Conservation (phyloP, 306 rosid genomes). For the Corylus avellana region DNA sequence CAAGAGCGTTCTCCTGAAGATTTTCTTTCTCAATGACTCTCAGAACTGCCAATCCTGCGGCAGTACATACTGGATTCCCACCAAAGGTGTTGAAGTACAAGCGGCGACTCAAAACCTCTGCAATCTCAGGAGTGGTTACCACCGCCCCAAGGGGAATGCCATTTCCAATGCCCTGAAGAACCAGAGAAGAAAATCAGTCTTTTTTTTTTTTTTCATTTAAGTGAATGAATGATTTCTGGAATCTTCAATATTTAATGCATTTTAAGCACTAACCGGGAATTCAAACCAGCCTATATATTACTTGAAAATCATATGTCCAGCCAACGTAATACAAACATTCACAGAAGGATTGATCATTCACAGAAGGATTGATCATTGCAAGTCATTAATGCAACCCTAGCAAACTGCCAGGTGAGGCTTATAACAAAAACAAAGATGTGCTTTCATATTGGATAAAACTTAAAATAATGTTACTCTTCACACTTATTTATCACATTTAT, state of each 20-base stretch:
- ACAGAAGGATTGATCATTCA: too few relatives aligned
- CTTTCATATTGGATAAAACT: too few relatives aligned
- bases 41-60: constrained; percentile 90
- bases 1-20: constrained; percentile 77
- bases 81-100: constrained; percentile 89
- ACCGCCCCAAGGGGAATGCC: constrained; percentile 99
- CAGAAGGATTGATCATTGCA: not conserved
- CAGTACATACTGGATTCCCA: constrained; percentile 90
- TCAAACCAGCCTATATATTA: not conserved
- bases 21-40: constrained; percentile 85
- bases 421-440: too few relatives aligned
- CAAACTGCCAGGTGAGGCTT: not conserved
- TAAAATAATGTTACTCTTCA: too few relatives aligned
- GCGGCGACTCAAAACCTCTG: constrained; percentile 71
- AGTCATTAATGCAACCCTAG: not conserved
- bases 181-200: constrained; percentile 20
- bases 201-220: not conserved
- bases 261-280: not conserved
- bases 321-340: too few relatives aligned
- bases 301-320: too few relatives aligned
- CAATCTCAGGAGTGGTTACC: constrained; percentile 91
- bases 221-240: not conserved
- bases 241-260: not conserved
- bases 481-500: too few relatives aligned
- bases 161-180: constrained; percentile 89